These are phyloP conservation scores for Carex parvula DNA, from an alignment of 176 grass and related monocot genomes.

Conservation along the genomic window DNA sequence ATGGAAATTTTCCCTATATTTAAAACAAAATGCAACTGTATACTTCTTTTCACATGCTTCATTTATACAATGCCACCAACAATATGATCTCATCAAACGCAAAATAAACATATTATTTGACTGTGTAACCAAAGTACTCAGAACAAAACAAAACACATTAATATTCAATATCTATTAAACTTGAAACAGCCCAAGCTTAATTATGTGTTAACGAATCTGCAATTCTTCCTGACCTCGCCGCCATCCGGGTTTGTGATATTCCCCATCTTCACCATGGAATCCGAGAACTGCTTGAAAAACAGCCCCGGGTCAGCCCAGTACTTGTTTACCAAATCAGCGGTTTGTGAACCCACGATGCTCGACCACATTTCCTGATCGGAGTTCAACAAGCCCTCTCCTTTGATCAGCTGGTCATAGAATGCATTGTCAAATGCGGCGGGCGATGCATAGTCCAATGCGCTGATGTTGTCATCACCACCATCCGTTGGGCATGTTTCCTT, in stretches of 20 bases:
- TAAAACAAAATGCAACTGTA: neutral
- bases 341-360: constrained; percentile 48
- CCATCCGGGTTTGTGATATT: constrained; percentile 83
- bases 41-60: neutral
- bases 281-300: constrained; percentile 91
- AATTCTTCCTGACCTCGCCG: constrained; percentile 88
- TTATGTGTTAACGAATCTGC: constrained; percentile 91
- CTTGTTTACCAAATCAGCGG: constrained; percentile 60
- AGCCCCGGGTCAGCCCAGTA: constrained; percentile 63
- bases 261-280: constrained; percentile 99
- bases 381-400: constrained; percentile 80
- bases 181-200: neutral
- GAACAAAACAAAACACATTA: constrained; percentile 28
- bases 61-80: neutral
- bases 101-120: constrained; percentile 24
- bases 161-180: neutral
- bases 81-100: constrained; percentile 2
- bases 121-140: constrained; percentile 28
- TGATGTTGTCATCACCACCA: constrained; percentile 67
- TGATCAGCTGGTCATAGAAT: constrained; percentile 58
- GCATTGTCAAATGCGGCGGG: constrained; percentile 72
- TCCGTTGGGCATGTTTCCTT: constrained; percentile 64
- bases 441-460: constrained; percentile 63
- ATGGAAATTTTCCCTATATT: no score
- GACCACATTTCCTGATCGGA: constrained; percentile 99